phyloP scores from a whole-genome alignment of 179 eudicot species.

The Patellifolia procumbens region DNA sequence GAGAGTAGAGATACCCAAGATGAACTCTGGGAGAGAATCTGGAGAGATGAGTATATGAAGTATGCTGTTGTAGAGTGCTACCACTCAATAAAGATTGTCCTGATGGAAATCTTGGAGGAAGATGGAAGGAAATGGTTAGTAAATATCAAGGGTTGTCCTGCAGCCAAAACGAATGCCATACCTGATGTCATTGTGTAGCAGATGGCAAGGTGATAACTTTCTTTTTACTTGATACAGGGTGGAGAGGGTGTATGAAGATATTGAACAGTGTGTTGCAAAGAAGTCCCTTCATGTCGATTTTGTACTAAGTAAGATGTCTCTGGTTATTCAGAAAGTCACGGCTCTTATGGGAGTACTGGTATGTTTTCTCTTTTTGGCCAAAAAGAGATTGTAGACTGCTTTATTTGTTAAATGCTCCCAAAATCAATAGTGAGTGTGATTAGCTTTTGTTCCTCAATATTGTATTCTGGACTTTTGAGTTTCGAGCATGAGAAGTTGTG shows the following conservation, averaged over 20 bases:
- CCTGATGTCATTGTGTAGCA: background rate
- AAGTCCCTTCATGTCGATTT: conserved; percentile 52
- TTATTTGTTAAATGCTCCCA: background rate
- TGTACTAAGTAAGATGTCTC: conserved; percentile 66
- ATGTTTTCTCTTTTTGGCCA: conserved; percentile 25
- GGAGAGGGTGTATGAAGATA: conserved; percentile 81
- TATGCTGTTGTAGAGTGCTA: conserved; percentile 93
- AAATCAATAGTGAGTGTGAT: background rate
- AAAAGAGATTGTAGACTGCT: background rate
- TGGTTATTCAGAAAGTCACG: conserved; percentile 82
- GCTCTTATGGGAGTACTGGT: conserved; percentile 97
- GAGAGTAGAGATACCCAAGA: conserved; percentile 79
- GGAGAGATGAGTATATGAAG: conserved; percentile 91
- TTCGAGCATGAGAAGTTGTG: background rate
- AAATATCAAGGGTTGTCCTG: background rate
- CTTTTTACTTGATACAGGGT: conserved; percentile 53
- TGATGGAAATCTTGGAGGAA: conserved; percentile 73
- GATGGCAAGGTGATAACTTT: background rate
- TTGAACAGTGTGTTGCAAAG: conserved; percentile 48
- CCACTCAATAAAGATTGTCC: conserved; percentile 59
- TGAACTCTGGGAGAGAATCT: conserved; percentile 89
- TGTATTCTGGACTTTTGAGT: background rate
- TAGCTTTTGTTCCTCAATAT: background rate
- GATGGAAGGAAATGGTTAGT: conserved; percentile 91
- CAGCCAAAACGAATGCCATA: background rate